These are phyloP conservation scores for Trichosporon sp. DNA, from an alignment of 1,284 basidiomycete species.

Conservation along the genomic window DNA sequence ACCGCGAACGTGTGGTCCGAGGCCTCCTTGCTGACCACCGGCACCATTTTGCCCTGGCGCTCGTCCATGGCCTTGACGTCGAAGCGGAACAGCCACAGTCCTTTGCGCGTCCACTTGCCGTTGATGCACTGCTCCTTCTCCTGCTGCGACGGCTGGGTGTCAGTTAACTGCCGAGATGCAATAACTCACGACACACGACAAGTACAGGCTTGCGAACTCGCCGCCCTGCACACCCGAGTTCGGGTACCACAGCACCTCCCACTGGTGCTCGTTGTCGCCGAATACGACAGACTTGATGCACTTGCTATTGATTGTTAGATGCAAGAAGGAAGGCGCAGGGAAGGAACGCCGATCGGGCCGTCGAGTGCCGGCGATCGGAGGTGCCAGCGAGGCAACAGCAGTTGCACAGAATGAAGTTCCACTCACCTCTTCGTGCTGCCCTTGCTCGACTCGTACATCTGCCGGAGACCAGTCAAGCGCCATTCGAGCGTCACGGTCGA, in stretches of 20 bases:
- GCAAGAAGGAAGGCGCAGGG: neutral
- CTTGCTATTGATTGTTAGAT: slow-evolving; percentile 30
- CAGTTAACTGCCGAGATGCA: neutral
- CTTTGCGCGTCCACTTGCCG: slow-evolving; percentile 73
- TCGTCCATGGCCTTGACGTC: slow-evolving; percentile 60
- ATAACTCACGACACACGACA: slow-evolving; percentile 67
- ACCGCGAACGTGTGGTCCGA: slow-evolving; percentile 76
- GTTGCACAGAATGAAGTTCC: neutral
- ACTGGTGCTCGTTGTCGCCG: slow-evolving; percentile 48
- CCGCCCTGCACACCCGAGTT: slow-evolving; percentile 62
- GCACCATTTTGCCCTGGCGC: slow-evolving; percentile 25
- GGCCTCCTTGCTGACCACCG: slow-evolving; percentile 64
- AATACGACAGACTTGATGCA: slow-evolving; percentile 50
- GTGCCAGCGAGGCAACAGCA: neutral
- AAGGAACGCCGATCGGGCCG: neutral
- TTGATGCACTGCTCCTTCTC: slow-evolving; percentile 66
- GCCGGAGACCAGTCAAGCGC: slow-evolving; percentile 63
- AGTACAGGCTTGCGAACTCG: slow-evolving; percentile 67
- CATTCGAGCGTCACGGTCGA: slow-evolving; percentile 67
- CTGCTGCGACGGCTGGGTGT: slow-evolving; percentile 59
- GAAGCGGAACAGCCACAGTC: slow-evolving; percentile 76
- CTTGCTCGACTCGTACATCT: slow-evolving; percentile 64
- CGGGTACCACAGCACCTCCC: slow-evolving; percentile 70
- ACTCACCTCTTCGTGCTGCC: slow-evolving; percentile 48
- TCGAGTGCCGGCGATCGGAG: neutral